phyloP scores from a whole-genome alignment of 1,139 yeast genomes.

The Blastobotrys persicus region DNA sequence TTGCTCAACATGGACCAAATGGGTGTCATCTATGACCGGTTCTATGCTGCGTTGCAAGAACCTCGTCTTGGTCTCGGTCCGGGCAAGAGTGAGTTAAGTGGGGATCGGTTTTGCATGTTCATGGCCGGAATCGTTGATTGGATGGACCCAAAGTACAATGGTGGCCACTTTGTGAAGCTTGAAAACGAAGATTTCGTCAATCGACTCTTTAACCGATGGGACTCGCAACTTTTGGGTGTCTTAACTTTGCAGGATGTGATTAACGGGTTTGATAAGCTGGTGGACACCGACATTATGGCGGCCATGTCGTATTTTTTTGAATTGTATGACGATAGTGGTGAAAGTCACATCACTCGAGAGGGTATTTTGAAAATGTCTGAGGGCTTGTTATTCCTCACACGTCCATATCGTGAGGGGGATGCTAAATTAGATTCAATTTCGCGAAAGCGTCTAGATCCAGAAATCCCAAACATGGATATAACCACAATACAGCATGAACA shows the following conservation, averaged over 20 bases:
- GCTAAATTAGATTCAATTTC: conserved; percentile 29
- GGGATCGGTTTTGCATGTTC: conserved; percentile 66
- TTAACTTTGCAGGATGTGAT: conserved; percentile 69
- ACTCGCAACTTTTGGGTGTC: conserved; percentile 50
- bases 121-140: conserved; percentile 82
- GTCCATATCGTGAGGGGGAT: conserved; percentile 51
- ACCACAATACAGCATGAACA: conserved; percentile 67
- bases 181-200: conserved; percentile 48
- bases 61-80: conserved; percentile 61
- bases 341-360: conserved; percentile 69
- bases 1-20: conserved; percentile 58
- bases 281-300: conserved; percentile 74
- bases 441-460: conserved; percentile 19
- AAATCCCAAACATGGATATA: conserved; percentile 21
- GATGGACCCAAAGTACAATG: conserved; percentile 41
- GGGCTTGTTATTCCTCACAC: conserved; percentile 74
- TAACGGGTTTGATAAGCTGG: conserved; percentile 65
- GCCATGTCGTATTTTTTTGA: conserved; percentile 75
- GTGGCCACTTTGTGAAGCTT: conserved; percentile 14
- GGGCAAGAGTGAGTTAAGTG: conserved; percentile 58
- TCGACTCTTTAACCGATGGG: conserved; percentile 73
- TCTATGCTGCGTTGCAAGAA: conserved; percentile 73
- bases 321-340: conserved; percentile 62
- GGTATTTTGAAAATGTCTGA: conserved; percentile 83
- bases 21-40: conserved; percentile 78